Percentiles rank a stretch among this genome's conserved stretches.
Conservation (phyloP, 75 land plant genomes). For the Cupressus sempervirens region DNA sequence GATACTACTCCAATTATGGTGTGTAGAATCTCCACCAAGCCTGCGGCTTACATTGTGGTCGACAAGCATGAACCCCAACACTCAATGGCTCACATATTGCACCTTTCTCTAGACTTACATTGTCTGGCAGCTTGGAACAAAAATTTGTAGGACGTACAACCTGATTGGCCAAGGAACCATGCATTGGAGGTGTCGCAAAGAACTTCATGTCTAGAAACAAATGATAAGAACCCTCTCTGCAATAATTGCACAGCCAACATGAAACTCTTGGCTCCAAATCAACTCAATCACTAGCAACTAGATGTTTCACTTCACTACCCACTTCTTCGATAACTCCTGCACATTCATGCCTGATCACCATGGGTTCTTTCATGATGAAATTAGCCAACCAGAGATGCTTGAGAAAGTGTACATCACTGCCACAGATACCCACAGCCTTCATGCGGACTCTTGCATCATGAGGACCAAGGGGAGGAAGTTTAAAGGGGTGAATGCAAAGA, state of each 20-base stretch:
- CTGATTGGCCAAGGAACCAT: constrained; percentile 93
- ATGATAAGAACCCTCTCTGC: constrained; percentile 63
- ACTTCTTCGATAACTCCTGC: constrained; percentile 86
- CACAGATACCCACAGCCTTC: constrained; percentile 98
- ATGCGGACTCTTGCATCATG: too few species aligned
- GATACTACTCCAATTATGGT: too few species aligned
- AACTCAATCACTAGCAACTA: constrained; percentile 76
- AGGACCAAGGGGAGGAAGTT: too few species aligned
- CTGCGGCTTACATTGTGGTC: too few species aligned
- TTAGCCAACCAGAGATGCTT: constrained; percentile 12
- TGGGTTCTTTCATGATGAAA: constrained; percentile 46
- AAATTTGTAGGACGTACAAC: constrained; percentile 89
- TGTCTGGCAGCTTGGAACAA: constrained; percentile 91
- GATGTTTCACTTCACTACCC: constrained; percentile 62
- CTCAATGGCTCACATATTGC: constrained; percentile 99
- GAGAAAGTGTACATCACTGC: constrained; percentile 89
- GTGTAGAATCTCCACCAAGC: too few species aligned
- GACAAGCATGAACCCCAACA: constrained; percentile 86
- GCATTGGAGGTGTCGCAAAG: constrained; percentile 90
- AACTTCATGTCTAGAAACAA: constrained; percentile 88
- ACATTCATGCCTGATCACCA: constrained; percentile 96
- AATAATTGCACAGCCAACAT: constrained; percentile 34
- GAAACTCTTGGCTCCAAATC: constrained; percentile 90
- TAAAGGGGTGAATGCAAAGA: too few species aligned
- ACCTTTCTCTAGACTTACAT: constrained; percentile 89